phyloP scores from a whole-genome alignment of 768 basidiomycete species.

The Chalciporus sphaerocephalus region DNA sequence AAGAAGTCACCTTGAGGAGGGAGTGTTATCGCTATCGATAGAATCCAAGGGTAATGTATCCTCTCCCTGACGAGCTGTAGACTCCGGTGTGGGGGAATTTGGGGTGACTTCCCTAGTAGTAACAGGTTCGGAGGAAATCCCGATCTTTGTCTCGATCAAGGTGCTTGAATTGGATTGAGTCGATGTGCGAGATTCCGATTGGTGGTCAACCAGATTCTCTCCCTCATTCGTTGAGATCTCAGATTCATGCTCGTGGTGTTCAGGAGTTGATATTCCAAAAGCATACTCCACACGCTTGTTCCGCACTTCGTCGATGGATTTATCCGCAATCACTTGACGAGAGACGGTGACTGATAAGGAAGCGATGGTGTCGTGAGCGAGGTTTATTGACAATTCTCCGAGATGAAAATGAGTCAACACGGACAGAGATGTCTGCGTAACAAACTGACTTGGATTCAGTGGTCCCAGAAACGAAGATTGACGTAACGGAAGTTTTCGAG shows the following conservation, averaged over 20 bases:
- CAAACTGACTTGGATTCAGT: background rate
- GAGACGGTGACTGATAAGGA: too few species aligned
- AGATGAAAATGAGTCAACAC: background rate
- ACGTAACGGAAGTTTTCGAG: too few species aligned
- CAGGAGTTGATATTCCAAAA: background rate
- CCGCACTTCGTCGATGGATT: too few species aligned
- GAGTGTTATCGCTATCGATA: background rate
- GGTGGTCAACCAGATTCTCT: background rate
- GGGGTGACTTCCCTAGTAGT: background rate
- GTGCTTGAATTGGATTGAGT: background rate
- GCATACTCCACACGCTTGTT: background rate
- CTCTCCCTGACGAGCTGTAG: too few species aligned
- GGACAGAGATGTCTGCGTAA: background rate
- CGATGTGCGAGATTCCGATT: background rate
- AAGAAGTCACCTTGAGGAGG: background rate
- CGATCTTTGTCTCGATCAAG: background rate
- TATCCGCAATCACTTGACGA: background rate
- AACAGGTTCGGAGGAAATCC: background rate
- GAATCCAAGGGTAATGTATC: background rate
- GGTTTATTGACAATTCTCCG: background rate
- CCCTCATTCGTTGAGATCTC: background rate
- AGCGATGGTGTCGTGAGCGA: background rate
- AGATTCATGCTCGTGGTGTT: background rate
- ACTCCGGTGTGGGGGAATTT: background rate
- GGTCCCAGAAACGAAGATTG: background rate